Evolutionary conservation across 2,329 filamentous ascomycete species (phyloP).

Genomic region (Botrytis aclada): DNA sequence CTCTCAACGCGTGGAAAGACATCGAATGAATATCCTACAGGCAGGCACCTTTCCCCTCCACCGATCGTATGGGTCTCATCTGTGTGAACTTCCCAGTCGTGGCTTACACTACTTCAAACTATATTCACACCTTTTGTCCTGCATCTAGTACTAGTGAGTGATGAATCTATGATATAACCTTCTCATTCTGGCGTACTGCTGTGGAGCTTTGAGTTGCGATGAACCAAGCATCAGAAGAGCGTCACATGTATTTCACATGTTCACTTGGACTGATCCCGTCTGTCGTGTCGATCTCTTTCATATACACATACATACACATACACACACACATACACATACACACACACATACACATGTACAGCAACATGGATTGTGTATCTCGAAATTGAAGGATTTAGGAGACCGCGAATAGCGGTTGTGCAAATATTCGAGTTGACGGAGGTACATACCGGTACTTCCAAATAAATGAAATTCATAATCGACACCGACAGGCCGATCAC

Average conservation of each 20-base stretch:
- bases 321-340: neutral
- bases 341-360: neutral
- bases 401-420: constrained; percentile 1
- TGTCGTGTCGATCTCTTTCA: constrained; percentile 1
- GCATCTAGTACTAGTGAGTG: neutral
- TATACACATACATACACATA: neutral
- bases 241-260: constrained; percentile 11
- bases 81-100: neutral
- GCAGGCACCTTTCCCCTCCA: neutral
- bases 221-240: neutral
- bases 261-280: neutral
- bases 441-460: neutral
- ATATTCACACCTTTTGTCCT: constrained; percentile 3
- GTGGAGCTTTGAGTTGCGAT: neutral
- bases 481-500: neutral
- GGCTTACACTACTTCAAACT: neutral
- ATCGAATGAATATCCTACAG: constrained; percentile 5
- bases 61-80: neutral
- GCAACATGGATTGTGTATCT: neutral
- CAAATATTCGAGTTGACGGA: neutral
- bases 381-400: neutral
- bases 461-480: neutral
- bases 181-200: constrained; percentile 1
- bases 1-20: constrained; percentile 8
- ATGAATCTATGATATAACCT: constrained; percentile 10